Evolutionary conservation across 805 yeast species (phyloP).

Genomic region (Cyberlindnera lachancei): DNA sequence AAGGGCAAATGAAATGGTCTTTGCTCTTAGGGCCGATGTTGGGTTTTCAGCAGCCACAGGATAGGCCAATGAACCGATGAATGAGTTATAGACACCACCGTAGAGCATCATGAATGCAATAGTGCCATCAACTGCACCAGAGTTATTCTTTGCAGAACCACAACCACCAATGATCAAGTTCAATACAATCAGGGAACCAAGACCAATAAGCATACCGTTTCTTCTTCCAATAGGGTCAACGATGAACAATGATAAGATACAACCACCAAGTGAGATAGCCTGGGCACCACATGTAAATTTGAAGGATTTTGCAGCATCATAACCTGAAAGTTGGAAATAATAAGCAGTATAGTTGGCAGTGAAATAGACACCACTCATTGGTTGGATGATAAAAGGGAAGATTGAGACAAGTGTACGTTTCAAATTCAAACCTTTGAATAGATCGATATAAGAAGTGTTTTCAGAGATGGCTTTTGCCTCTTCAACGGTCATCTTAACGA

Average conservation of each 20-base stretch:
- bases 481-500: conserved; percentile 14
- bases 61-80: conserved; percentile 34
- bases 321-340: no score
- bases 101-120: conserved; percentile 11
- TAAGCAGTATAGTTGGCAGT: no score
- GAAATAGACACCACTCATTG: no score
- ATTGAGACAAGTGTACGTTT: conserved; percentile 26
- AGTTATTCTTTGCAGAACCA: conserved; percentile 21
- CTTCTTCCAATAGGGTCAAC: no score
- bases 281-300: no score
- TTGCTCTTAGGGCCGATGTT: conserved; percentile 32
- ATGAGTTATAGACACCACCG: conserved; percentile 26
- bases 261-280: no score
- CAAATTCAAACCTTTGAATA: conserved; percentile 35
- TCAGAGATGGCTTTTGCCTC: conserved; percentile 3
- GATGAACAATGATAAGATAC: no score
- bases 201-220: conserved; percentile 26
- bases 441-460: conserved; percentile 28
- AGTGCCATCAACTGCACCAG: conserved; percentile 11
- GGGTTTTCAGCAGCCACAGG: conserved; percentile 32
- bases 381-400: no score
- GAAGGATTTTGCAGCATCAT: no score
- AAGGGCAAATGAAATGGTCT: conserved; percentile 29
- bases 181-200: no score
- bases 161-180: conserved; percentile 19